Base-by-base conservation (phyloP, 192 early-diverging fungal species). In the Coemansia sp. region DNA sequence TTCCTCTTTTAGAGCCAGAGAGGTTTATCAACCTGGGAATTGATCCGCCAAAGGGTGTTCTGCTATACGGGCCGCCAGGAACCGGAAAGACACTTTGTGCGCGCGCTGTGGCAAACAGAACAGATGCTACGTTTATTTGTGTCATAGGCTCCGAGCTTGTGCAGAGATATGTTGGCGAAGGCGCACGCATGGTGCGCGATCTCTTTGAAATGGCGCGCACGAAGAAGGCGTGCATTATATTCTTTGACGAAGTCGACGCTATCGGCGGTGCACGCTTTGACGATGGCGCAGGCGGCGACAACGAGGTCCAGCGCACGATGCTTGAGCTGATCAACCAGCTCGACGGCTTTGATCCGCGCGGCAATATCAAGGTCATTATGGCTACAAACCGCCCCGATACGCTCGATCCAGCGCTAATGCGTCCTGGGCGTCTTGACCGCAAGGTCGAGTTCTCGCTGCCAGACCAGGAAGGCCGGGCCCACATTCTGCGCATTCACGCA, bases 301-400 rank as follows among this genome's bases (percentile, higher is more conserved):
- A 99, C 71, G 97, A 99, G 79, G 97, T 99, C 20, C 97, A 99
- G 77, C 88, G 97, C 67, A 99, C 97, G 13, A 99, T 99, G 97
- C 84, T 99, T 71, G 97, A 99, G 85, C 82, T 99, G 51, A 99
- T 99, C 68, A 99, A 98, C 83, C 97, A 99, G 78, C 83, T 99
- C 18, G 97, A 99, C 67, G 97, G 97, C 40, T 99, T 99, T 75
- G 97, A 99, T 72, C 93, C 97, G 28, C 91, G 97, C 64, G 97
- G 97, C 43, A 99, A 99, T 73, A 99, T 99, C 84, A 99, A 99
- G 76, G 95, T 98, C 10, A 84, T 99, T 42, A 99, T 99, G 97
- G 97, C 97, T 1, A 99, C 97, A 7, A 99, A 97, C 82, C 80
- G 95, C 61, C 95, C 95, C 10, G 97, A 99, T 83, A 99, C 97